Evolutionary conservation across 2,329 filamentous ascomycete genomes (phyloP), one percentile per base, ranked within the genome.

Genomic region (Lachnellula cervina): DNA sequence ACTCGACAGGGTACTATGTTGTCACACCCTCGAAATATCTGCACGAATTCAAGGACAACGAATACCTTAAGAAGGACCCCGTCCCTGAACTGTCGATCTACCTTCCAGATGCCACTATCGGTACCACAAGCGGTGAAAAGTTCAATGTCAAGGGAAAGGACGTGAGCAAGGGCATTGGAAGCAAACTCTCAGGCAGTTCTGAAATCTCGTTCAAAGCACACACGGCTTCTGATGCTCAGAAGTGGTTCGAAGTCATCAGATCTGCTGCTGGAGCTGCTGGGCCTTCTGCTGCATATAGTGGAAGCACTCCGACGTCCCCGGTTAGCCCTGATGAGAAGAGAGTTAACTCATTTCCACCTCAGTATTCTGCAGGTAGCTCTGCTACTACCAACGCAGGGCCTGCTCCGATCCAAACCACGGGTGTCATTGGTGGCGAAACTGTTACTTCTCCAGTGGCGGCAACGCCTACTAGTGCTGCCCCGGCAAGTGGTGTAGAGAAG

Each of bases 81-180:
- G 79, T 81, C 55, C 93, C 94, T 0, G 93, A 99, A 70, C 77
- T 94, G 42, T 94, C 89, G 14, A 83, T 99, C 63, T 97, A 93
- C 72, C 84, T 99, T 1, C 92, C 94, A 11, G 94, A 99, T 65
- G 95, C 93, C 65, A 73, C 86, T 46, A 82, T 97, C 55, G 90
- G 91, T 56, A 68, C 74, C 0, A 81, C 82, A 13, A 84, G 79
- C 62, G 91, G 88, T 52, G 82, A 87, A 58, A 97, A 96, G 73
- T 97, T 99, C 80, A 90, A 84, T 68, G 80, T 99, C 72, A 96
- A 96, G 77, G 94, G 94, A 72, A 97, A 97, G 73, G 92, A 99
- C 70, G 83, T 87, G 55, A 87, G 86, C 67, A 88, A 89, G 69
- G 88, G 87, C 61, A 75, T 97, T 61, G 86, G 87, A 67, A 88